These are phyloP conservation scores for Nyctanthes arbortristis DNA, from an alignment of 257 asterid species.

Conservation along the genomic window DNA sequence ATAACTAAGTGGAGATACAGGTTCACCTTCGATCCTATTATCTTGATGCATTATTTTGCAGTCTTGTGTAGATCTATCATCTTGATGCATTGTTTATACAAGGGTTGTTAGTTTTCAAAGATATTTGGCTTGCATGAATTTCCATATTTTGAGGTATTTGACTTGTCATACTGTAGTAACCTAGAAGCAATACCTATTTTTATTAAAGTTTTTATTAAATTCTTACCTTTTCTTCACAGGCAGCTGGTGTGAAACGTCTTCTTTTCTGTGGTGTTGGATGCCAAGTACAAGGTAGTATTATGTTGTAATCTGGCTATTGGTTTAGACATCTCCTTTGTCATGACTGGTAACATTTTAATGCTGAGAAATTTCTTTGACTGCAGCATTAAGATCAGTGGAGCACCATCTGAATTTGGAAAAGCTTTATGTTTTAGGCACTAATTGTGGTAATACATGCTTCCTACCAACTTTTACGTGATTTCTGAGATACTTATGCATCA, in stretches of 20 bases:
- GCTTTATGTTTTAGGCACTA: slow-evolving; percentile 95
- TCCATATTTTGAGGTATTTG: background rate
- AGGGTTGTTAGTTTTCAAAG: background rate
- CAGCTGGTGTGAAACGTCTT: slow-evolving; percentile 95
- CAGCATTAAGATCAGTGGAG: slow-evolving; percentile 95
- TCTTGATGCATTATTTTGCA: background rate
- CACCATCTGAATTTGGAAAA: slow-evolving; percentile 89
- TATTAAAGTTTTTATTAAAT: slow-evolving; percentile 12
- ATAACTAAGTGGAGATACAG: background rate
- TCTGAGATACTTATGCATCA: background rate
- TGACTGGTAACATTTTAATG: slow-evolving; percentile 61
- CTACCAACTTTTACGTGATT: slow-evolving; percentile 12
- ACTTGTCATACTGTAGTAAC: slow-evolving; percentile 3
- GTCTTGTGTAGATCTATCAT: background rate
- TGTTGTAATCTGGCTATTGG: slow-evolving; percentile 19
- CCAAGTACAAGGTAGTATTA: slow-evolving; percentile 91
- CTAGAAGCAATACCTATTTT: slow-evolving; percentile 18
- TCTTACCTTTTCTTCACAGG: slow-evolving; percentile 49
- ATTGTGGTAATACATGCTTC: slow-evolving; percentile 65
- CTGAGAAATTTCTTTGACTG: slow-evolving; percentile 76
- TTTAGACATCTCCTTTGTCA: slow-evolving; percentile 24
- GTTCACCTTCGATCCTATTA: background rate
- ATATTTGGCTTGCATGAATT: slow-evolving; percentile 11
- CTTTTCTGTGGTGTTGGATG: slow-evolving; percentile 99
- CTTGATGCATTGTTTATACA: no score